Conservation (phyloP, 768 basidiomycete species). For the Lentinula guzmanii region DNA sequence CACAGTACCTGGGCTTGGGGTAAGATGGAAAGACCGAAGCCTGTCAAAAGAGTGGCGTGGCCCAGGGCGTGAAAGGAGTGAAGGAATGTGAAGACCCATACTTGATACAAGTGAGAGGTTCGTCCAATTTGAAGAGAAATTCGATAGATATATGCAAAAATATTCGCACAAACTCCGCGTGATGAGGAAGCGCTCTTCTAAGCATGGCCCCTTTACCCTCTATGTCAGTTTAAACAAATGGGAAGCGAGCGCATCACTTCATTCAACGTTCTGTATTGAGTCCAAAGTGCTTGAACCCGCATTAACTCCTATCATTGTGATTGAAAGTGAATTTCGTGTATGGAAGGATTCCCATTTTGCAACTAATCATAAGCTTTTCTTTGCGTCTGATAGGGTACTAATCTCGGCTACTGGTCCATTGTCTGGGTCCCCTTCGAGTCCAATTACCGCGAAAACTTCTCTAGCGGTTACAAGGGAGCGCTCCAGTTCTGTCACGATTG, state of each 20-base stretch:
- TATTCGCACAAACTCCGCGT: not conserved
- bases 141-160: not conserved
- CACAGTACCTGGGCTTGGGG: not conserved
- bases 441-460: conserved; percentile 40
- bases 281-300: not conserved
- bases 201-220: no score
- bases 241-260: no score
- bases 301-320: not conserved
- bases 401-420: conserved; percentile 56
- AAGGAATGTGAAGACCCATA: conserved; percentile 21
- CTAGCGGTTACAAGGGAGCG: conserved; percentile 35
- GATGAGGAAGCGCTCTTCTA: no score
- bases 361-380: not conserved
- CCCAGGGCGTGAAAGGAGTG: conserved; percentile 20
- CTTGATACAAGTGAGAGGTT: conserved; percentile 1
- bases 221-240: no score
- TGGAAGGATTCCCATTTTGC: not conserved
- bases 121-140: not conserved
- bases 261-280: not conserved
- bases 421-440: conserved; percentile 52
- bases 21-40: conserved; percentile 39
- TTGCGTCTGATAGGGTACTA: conserved; percentile 23
- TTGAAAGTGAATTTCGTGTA: no score
- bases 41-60: conserved; percentile 29
- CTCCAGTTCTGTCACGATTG: conserved; percentile 16